Evolutionary conservation across 768 basidiomycete species (phyloP).

Genomic region (Calocybe gangraenosa): DNA sequence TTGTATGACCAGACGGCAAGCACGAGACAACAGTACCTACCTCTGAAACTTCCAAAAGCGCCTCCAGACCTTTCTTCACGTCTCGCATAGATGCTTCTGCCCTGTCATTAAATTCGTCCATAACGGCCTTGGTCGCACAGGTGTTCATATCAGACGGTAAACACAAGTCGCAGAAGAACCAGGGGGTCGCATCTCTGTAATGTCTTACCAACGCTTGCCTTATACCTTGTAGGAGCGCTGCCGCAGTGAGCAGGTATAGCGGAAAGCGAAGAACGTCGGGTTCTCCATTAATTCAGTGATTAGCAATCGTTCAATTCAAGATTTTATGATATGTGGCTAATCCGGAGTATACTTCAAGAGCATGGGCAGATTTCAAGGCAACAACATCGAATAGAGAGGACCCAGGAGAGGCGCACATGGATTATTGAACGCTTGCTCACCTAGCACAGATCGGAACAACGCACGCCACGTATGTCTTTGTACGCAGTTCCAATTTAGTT

Average conservation of each 20-base stretch:
- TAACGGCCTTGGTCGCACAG: conserved; percentile 4
- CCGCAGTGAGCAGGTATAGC: conserved; percentile 48
- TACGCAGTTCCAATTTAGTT: conserved; percentile 42
- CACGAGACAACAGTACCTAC: conserved; percentile 21
- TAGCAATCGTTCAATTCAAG: neutral
- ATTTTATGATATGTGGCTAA: neutral
- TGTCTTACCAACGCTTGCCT: conserved; percentile 31
- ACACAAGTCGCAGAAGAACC: conserved; percentile 18
- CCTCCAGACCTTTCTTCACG: conserved; percentile 34
- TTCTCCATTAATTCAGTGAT: conserved; percentile 27
- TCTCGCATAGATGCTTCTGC: conserved; percentile 1
- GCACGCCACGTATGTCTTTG: conserved; percentile 45
- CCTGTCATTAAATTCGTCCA: neutral
- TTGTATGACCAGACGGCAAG: neutral
- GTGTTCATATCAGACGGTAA: neutral
- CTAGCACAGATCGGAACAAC: conserved; percentile 39
- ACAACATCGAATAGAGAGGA: neutral
- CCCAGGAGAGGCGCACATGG: neutral
- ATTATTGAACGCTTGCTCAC: conserved; percentile 25
- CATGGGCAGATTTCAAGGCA: neutral
- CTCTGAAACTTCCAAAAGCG: conserved; percentile 29
- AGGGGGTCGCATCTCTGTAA: conserved; percentile 29
- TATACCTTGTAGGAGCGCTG: conserved; percentile 45
- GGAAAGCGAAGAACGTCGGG: conserved; percentile 50
- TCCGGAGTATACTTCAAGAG: neutral